Conservation (phyloP, 2,329 filamentous ascomycete species). For the Aspergillus calidoustus region DNA sequence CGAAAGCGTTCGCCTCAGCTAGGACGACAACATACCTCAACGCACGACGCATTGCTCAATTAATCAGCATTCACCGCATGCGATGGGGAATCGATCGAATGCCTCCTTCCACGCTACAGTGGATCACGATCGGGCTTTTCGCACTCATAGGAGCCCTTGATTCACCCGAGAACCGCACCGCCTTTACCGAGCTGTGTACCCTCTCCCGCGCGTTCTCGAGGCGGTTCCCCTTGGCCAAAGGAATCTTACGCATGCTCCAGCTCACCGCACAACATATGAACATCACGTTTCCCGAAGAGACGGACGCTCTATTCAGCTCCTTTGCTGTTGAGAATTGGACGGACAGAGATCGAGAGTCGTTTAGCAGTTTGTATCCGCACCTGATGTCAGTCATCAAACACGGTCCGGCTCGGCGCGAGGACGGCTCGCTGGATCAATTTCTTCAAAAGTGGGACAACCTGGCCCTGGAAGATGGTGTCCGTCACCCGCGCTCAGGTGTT, state of each 20-base stretch:
- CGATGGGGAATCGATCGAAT: slow-evolving; percentile 36
- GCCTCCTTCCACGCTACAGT: slow-evolving; percentile 33
- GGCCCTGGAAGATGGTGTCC: slow-evolving; percentile 6
- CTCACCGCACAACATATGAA: slow-evolving; percentile 30
- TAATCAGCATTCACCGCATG: slow-evolving; percentile 31
- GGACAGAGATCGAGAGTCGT: slow-evolving; percentile 18
- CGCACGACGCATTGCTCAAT: slow-evolving; percentile 28
- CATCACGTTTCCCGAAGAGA: slow-evolving; percentile 30
- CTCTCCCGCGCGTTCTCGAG: slow-evolving; percentile 29
- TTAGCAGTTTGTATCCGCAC: slow-evolving; percentile 35
- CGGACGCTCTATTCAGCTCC: slow-evolving; percentile 28
- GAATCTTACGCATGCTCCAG: slow-evolving; percentile 34
- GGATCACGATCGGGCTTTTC: slow-evolving; percentile 31
- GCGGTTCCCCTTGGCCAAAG: slow-evolving; percentile 33
- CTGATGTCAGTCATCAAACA: slow-evolving; percentile 22
- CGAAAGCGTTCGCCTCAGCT: slow-evolving; percentile 18
- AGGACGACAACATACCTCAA: slow-evolving; percentile 25
- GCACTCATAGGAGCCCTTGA: slow-evolving; percentile 34
- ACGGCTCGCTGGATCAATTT: slow-evolving; percentile 30
- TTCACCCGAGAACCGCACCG: slow-evolving; percentile 25
- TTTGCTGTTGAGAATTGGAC: slow-evolving; percentile 29
- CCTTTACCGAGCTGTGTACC: slow-evolving; percentile 35
- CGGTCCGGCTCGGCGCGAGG: slow-evolving; percentile 8
- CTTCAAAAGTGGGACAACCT: slow-evolving; percentile 36
- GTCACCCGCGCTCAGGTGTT: background rate